phyloP scores from a whole-genome alignment of 257 asterid genomes.

The Asclepias syriaca region DNA sequence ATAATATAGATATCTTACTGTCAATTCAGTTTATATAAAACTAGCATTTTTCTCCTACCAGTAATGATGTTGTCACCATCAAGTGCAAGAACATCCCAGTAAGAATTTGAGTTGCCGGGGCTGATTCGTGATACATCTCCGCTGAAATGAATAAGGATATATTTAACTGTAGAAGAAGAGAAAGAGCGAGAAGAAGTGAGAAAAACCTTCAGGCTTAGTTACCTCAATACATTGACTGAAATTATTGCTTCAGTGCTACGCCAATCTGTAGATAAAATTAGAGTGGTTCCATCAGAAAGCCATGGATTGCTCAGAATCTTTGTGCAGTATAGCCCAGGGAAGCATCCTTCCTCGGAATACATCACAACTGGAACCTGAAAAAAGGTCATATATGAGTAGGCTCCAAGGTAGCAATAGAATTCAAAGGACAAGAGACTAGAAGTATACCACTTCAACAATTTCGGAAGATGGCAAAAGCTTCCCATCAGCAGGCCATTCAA shows the following conservation, averaged over 20 bases:
- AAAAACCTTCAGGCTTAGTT: constrained; percentile 15
- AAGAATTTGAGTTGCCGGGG: constrained; percentile 51
- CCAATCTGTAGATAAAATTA: constrained; percentile 79
- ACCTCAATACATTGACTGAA: constrained; percentile 70
- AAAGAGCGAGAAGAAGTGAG: constrained; percentile 1
- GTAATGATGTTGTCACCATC: constrained; percentile 67
- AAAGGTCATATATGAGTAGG: constrained; percentile 13
- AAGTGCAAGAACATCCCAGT: constrained; percentile 72
- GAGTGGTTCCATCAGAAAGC: constrained; percentile 83
- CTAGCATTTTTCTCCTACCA: constrained; percentile 32
- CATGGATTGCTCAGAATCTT: constrained; percentile 60
- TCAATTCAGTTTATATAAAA: not conserved
- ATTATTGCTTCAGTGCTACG: constrained; percentile 62
- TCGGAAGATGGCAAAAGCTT: constrained; percentile 36
- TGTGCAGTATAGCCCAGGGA: constrained; percentile 75
- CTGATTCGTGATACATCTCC: constrained; percentile 68
- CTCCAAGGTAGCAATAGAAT: not conserved
- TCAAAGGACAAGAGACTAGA: constrained; percentile 7
- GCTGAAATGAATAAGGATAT: constrained; percentile 33
- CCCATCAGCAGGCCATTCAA: constrained; percentile 71
- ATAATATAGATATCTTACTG: too few species aligned
- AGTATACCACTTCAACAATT: constrained; percentile 64
- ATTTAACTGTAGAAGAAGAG: not conserved
- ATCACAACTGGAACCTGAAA: constrained; percentile 69
- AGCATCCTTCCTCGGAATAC: constrained; percentile 73